phyloP scores from a whole-genome alignment of 805 yeast genomes.

The Cyberlindnera maclurae region DNA sequence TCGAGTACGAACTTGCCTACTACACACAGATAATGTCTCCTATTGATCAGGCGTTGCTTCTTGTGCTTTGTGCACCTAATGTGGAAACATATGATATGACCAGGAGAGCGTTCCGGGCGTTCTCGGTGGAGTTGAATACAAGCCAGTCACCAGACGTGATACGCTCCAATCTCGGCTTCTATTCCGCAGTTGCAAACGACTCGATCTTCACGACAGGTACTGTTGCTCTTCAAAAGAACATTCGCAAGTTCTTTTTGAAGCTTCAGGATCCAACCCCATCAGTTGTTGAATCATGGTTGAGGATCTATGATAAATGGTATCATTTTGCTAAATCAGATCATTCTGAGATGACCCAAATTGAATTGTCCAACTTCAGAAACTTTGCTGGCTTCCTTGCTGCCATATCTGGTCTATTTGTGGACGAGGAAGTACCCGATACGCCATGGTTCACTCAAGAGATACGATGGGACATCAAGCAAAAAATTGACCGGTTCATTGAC shows the following conservation, averaged over 20 bases:
- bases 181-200: slow-evolving; percentile 42
- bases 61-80: slow-evolving; percentile 45
- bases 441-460: slow-evolving; percentile 12
- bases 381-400: slow-evolving; percentile 71
- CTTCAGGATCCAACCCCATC: slow-evolving; percentile 27
- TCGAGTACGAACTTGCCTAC: slow-evolving; percentile 21
- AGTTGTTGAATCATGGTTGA: slow-evolving; percentile 33
- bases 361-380: slow-evolving; percentile 47
- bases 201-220: slow-evolving; percentile 57
- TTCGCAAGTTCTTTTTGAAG: slow-evolving; percentile 35
- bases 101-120: slow-evolving; percentile 31
- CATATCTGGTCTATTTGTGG: slow-evolving; percentile 54
- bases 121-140: slow-evolving; percentile 17
- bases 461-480: slow-evolving; percentile 27
- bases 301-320: slow-evolving; percentile 45
- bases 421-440: slow-evolving; percentile 17
- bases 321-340: slow-evolving; percentile 18
- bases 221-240: slow-evolving; percentile 64
- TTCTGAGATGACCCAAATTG: slow-evolving; percentile 25
- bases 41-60: slow-evolving; percentile 44
- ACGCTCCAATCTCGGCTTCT: slow-evolving; percentile 29
- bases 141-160: slow-evolving; percentile 5
- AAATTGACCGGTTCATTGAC: slow-evolving; percentile 41
- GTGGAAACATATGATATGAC: slow-evolving; percentile 43
- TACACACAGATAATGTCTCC: slow-evolving; percentile 30